Conservation (phyloP, 208 protist species). For the Herpetomonas samuelpessoai region DNA sequence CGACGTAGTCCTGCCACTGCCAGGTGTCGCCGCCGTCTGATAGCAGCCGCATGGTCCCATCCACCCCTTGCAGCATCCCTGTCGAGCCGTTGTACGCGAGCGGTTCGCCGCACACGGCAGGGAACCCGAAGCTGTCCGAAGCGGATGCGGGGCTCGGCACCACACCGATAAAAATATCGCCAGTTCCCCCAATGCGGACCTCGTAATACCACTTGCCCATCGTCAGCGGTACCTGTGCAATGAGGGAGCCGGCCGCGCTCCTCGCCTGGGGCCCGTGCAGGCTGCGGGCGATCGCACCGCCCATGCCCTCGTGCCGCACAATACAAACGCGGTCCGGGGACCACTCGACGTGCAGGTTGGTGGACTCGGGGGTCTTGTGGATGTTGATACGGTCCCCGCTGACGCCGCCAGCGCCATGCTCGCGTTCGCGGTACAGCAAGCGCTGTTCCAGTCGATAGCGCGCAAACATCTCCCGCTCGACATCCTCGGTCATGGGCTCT, state of each 20-base stretch:
- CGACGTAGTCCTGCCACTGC: conserved; percentile 65
- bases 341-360: conserved; percentile 70
- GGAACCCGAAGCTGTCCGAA: neutral
- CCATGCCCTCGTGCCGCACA: conserved; percentile 42
- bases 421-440: conserved; percentile 53
- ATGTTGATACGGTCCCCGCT: conserved; percentile 53
- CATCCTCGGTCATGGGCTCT: conserved; percentile 6
- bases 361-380: conserved; percentile 49
- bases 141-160: conserved; percentile 22
- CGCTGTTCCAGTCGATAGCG: conserved; percentile 64
- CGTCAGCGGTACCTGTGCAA: conserved; percentile 57
- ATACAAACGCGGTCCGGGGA: conserved; percentile 67
- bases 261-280: neutral
- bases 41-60: conserved; percentile 4
- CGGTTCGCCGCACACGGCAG: conserved; percentile 24
- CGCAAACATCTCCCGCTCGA: conserved; percentile 42
- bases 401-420: conserved; percentile 11
- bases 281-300: conserved; percentile 4
- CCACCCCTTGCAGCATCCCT: conserved; percentile 35
- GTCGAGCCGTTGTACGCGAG: conserved; percentile 79
- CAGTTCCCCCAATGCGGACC: conserved; percentile 54
- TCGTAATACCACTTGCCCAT: conserved; percentile 89
- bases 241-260: conserved; percentile 27
- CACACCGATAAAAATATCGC: conserved; percentile 77
- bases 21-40: conserved; percentile 7